Evolutionary conservation across 2,329 filamentous ascomycete species (phyloP), one percentile per base, ranked within the genome.

Genomic region (Dissoconium aciculare): DNA sequence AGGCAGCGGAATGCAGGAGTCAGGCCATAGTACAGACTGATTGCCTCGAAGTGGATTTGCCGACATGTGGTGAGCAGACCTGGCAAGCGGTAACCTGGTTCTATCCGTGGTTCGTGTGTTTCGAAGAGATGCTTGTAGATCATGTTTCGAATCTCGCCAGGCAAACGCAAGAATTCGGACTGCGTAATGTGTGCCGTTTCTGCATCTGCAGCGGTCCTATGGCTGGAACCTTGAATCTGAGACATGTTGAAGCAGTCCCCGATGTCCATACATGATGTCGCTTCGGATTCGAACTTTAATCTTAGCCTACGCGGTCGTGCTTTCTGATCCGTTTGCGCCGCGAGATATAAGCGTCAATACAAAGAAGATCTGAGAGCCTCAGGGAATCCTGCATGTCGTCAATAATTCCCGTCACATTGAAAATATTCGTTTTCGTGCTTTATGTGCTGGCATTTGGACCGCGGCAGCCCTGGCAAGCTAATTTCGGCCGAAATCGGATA

Each of bases 101-200:
- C 32, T 23, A 42, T 40, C 9, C 33, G 40, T 10, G 34, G 35
- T 1, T 26, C 12, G n/a, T 25, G 25, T 11, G 26, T 31, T 13
- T 31, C 29, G 15, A 42, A 40, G n/a, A 31, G 33, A n/a, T 23
- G 13, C 11, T 14, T 27, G 32, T 42, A 42, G 31, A 44, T 42
- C 12, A 34, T 25, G 26, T 40, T 38, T 14, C 41, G 35, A 12
- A 44, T 17, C 23, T 44, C 41, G n/a, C 39, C 17, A 3, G 39
- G 41, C 2, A 44, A 35, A 5, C 26, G 15, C 14, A 42, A 25
- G 30, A 42, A 28, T 17, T 21, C 17, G 17, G 32, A 30, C 30
- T 17, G 30, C 17, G 12, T 28, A n/a, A n/a, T n/a, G n/a, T n/a
- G n/a, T 12, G 27, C 5, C 4, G 16, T 14, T 11, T 28, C n/a